Base-by-base conservation (phyloP, 768 basidiomycete genomes). In the Leccinum variicolor region DNA sequence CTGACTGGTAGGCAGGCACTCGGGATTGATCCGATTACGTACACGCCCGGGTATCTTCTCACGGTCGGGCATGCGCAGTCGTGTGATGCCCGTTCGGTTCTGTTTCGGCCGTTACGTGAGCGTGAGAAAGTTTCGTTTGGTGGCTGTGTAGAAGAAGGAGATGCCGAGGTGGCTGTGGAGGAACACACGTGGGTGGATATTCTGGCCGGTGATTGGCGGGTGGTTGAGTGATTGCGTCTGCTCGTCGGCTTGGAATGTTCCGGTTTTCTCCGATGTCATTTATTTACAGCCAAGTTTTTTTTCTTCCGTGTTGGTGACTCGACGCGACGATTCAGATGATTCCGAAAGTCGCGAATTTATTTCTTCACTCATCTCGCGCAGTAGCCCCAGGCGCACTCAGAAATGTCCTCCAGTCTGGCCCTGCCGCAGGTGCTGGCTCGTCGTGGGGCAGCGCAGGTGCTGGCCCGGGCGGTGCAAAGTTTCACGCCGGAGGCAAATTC, bases 341-440 rank as follows among this genome's bases (percentile, higher is more conserved):
- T 67, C 90, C 91, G 52, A 90, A 91, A 73, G 86, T 89, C 75
- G 86, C 89, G 29, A 87, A 85, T n/a, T 77, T 93, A 53, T 74
- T 93, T 33, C 83, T 91, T 59, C 85, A 86, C 62, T 89, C 88
- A 0, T 81, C 86, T 14, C 86, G 90, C 66, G 89, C 87, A 15
- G 90, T n/a, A n/a, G n/a, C n/a, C n/a, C n/a, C 79, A 5, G 75
- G 80, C 5, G 82, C 88, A 0, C 76, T 92, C 69, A 78, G 90
- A 57, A 92, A 88, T 80, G 91, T 88, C 54, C 79, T 92, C 55
- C 87, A 90, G 67, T 77, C 81, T 3, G 71, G 76, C 10, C 74
- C 81, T 8, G 71, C 75, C 23, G 78, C 78, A 26, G 76, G 72
- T 5, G 71, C 81, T 7, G 78, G 79, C 50, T 77, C 80, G 2